A percentile compares a stretch with the other conserved stretches of the same genome.
Evolutionary conservation across 2,329 filamentous ascomycete genomes (phyloP).

Genomic region (Trichophyton mentagrophytes): DNA sequence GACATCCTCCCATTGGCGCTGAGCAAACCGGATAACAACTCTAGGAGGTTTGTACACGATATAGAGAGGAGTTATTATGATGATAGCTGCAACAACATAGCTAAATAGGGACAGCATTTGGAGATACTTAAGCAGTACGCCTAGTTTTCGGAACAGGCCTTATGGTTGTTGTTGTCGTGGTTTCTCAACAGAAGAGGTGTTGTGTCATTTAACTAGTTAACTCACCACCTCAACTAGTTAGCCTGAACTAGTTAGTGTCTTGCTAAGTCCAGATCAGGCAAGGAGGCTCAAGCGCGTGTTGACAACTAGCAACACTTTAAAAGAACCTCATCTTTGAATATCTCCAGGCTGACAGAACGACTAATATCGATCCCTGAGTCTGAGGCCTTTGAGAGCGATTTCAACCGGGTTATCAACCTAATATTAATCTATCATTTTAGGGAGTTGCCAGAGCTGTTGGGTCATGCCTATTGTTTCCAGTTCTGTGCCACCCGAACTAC

Average conservation of each 20-base stretch:
- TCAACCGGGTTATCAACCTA: background rate
- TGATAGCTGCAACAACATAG: background rate
- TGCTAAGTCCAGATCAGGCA: background rate
- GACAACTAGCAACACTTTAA: background rate
- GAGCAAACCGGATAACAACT: constrained; percentile 58
- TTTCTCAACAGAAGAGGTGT: background rate
- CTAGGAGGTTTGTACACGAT: constrained; percentile 68
- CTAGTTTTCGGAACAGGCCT: background rate
- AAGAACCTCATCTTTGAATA: background rate
- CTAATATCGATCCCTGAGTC: background rate
- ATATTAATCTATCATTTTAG: background rate
- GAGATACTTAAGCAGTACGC: background rate
- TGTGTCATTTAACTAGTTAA: background rate
- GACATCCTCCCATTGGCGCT: constrained; percentile 61
- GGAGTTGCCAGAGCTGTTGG: no score
- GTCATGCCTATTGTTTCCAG: no score
- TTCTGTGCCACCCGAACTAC: background rate
- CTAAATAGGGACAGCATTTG: background rate
- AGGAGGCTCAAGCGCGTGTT: background rate
- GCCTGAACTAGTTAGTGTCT: background rate
- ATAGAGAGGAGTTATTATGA: constrained; percentile 41
- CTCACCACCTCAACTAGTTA: background rate
- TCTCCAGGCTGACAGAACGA: background rate
- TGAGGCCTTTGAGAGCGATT: no score
- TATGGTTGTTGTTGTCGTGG: background rate